phyloP scores from a whole-genome alignment of 495 filamentous ascomycete genomes.

The Apodospora peruviana region DNA sequence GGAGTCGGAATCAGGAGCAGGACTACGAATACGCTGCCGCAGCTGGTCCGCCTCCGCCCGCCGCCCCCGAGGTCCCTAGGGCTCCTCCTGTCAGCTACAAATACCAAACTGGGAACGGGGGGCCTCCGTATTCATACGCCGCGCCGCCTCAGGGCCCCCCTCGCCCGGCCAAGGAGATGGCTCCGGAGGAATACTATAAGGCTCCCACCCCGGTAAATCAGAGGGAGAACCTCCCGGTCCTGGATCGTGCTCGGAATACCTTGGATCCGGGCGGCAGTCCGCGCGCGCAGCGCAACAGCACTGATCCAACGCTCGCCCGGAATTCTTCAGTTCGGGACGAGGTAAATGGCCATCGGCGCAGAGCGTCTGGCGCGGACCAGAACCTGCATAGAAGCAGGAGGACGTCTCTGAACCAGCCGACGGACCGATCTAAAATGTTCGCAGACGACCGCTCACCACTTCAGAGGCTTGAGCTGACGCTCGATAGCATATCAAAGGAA shows the following conservation, averaged over 20 bases:
- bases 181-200: slow-evolving; percentile 33
- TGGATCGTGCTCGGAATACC: slow-evolving; percentile 26
- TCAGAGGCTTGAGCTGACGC: slow-evolving; percentile 82
- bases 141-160: slow-evolving; percentile 12
- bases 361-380: slow-evolving; percentile 26
- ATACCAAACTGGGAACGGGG: slow-evolving; percentile 40
- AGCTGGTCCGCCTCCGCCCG: slow-evolving; percentile 34
- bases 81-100: slow-evolving; percentile 55
- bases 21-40: slow-evolving; percentile 21
- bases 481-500: slow-evolving; percentile 86
- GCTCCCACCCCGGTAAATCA: slow-evolving; percentile 26
- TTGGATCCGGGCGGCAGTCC: slow-evolving; percentile 23
- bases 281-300: slow-evolving; percentile 18
- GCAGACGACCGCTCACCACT: slow-evolving; percentile 80
- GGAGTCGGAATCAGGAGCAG: slow-evolving; percentile 29
- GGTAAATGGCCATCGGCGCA: slow-evolving; percentile 17
- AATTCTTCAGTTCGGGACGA: slow-evolving; percentile 8
- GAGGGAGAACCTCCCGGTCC: no score
- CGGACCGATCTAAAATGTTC: slow-evolving; percentile 45
- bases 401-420: slow-evolving; percentile 11
- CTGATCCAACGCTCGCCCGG: slow-evolving; percentile 12
- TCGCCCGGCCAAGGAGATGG: slow-evolving; percentile 32
- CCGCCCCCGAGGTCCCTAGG: slow-evolving; percentile 55
- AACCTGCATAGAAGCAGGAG: slow-evolving; percentile 20
- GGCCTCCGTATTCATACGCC: slow-evolving; percentile 25